Conservation (phyloP, 1,139 yeast species). For the Yamadazyma sp. region DNA sequence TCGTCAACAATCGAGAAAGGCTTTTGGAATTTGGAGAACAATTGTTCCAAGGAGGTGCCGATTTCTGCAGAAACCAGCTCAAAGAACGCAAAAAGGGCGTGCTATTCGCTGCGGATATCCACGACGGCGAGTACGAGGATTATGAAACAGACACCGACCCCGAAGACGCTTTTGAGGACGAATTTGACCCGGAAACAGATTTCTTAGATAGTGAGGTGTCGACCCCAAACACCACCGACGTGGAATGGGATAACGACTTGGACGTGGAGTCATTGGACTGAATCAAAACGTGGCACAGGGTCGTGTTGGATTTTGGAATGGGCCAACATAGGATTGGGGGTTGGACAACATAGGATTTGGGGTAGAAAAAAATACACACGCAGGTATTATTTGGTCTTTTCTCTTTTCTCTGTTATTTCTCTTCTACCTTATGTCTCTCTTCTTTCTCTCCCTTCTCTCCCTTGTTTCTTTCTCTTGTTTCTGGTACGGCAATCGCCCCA, state of each 20-base stretch:
- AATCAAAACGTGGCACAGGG: too few relatives aligned
- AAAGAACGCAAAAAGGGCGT: constrained; percentile 22
- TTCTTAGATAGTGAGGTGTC: constrained; percentile 20
- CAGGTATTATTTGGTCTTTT: too few relatives aligned
- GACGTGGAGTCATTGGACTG: constrained; percentile 13
- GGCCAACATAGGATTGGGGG: too few relatives aligned
- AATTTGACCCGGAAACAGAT: constrained; percentile 13
- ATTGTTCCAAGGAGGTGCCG: constrained; percentile 36
- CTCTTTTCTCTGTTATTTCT: too few relatives aligned
- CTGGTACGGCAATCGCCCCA: too few relatives aligned
- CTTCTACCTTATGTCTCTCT: too few relatives aligned
- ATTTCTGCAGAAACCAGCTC: constrained; percentile 29
- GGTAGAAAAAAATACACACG: too few relatives aligned
- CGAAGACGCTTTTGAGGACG: constrained; percentile 3
- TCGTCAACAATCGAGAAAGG: constrained; percentile 32
- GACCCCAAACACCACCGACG: constrained; percentile 28
- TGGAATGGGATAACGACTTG: constrained; percentile 14
- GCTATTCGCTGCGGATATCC: constrained; percentile 29
- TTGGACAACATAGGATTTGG: too few relatives aligned
- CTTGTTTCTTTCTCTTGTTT: too few relatives aligned
- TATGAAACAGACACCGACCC: constrained; percentile 8
- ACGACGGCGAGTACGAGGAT: constrained; percentile 23
- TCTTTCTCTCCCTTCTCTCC: too few relatives aligned
- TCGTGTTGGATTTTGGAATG: too few relatives aligned
- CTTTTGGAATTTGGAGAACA: constrained; percentile 34